Percentiles rank a stretch among this genome's conserved stretches.
Conservation (phyloP, 352 stramenopile species). For the Phytophthora ramorum region DNA sequence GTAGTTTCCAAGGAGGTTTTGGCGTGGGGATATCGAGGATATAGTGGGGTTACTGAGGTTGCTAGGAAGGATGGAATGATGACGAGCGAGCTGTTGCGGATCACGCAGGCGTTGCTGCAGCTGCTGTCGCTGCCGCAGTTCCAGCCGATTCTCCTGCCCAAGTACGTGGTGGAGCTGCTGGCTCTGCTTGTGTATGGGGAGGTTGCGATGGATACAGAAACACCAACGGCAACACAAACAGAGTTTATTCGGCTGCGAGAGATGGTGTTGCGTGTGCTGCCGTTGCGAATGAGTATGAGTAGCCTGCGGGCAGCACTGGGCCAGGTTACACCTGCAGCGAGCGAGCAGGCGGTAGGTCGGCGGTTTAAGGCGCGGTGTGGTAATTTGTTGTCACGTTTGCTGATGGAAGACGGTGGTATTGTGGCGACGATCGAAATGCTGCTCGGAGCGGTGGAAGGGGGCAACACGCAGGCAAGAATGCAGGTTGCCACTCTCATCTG, state of each 20-base stretch:
- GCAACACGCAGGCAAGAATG: slow-evolving; percentile 86
- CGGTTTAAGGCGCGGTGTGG: slow-evolving; percentile 76
- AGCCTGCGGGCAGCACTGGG: slow-evolving; percentile 74
- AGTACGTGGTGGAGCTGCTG: slow-evolving; percentile 82
- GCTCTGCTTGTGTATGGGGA: slow-evolving; percentile 69
- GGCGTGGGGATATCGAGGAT: slow-evolving; percentile 43
- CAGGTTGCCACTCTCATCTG: slow-evolving; percentile 84
- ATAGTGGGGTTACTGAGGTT: slow-evolving; percentile 19
- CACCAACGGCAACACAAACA: slow-evolving; percentile 16
- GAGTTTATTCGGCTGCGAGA: slow-evolving; percentile 50
- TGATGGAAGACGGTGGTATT: slow-evolving; percentile 79
- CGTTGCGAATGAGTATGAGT: slow-evolving; percentile 76
- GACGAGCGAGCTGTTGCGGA: slow-evolving; percentile 45
- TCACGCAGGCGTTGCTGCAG: slow-evolving; percentile 60
- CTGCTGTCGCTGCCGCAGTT: slow-evolving; percentile 77
- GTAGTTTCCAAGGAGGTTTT: slow-evolving; percentile 68
- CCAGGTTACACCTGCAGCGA: slow-evolving; percentile 36
- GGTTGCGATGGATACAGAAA: slow-evolving; percentile 29
- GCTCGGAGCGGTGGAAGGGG: slow-evolving; percentile 74
- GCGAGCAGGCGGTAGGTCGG: slow-evolving; percentile 22
- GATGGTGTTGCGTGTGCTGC: slow-evolving; percentile 57
- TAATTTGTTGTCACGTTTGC: slow-evolving; percentile 57
- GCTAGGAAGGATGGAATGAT: slow-evolving; percentile 18
- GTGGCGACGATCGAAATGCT: slow-evolving; percentile 86
- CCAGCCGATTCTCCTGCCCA: slow-evolving; percentile 79